Base-by-base conservation (phyloP, 805 yeast species). In the Candida hungchunana region DNA sequence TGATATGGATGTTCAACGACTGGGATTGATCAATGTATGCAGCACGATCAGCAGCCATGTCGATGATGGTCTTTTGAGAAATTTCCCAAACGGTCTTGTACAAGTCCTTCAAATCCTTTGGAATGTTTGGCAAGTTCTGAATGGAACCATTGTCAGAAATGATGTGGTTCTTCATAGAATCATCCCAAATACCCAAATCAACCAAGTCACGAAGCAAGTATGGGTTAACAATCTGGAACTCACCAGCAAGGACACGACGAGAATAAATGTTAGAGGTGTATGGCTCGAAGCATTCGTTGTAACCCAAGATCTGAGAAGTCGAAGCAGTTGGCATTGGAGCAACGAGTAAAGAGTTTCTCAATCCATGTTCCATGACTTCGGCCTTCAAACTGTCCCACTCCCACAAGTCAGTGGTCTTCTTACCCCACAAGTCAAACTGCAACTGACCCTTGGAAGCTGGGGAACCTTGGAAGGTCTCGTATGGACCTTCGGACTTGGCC, bases 271-370 rank as follows among this genome's bases (percentile, higher is more conserved):
- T 90, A n/a, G 97, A 87, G 6, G 97, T 89, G 58, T 80, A 77
- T 6, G 98, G 97, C 63, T 93, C 98, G 62, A 90, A 90, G 61
- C 97, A 90, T 64, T 90, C 98, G 51, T 81, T 88, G 67, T 75
- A 86, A 20, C 97, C 97, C 36, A 90, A 66, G 33, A 90, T 90
- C 67, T 89, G 97, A 3, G 98, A 93, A 0, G 98, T 93, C 1
- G 97, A 88, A 1, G 98, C 97, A 9, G 97, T 90, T 24, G 98
- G 98, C 98, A 90, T 90, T 34, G 96, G 94, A 3, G 94, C 97
- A 22, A 89, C 85, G 14, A 89, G 60, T 40, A 90, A 64, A 4
- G 97, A 90, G 66, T 90, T 90, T 55, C 97, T 70, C 32, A 90
- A 51, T 31, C 98, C 98, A 55, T 76, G 62, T 42, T 63, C 57